A percentile compares a stretch with the other conserved stretches of the same genome.
Evolutionary conservation across 2,329 filamentous ascomycete genomes (phyloP).

Genomic region (Aureobasidium pullulans): DNA sequence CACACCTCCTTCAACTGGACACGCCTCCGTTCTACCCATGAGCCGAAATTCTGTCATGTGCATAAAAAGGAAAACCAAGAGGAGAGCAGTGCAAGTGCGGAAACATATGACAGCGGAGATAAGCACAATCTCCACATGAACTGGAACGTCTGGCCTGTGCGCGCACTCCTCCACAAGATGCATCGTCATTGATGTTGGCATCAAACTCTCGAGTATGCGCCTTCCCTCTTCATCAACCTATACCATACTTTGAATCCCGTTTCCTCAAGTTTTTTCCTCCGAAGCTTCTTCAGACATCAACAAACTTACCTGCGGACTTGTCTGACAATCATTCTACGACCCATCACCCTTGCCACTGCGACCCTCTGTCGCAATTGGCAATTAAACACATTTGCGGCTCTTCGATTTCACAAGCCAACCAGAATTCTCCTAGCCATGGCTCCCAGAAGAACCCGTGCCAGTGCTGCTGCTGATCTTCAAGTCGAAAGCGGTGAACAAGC

Average conservation of each 20-base stretch:
- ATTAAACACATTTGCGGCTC: background rate
- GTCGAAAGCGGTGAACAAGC: constrained; percentile 29
- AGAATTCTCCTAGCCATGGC: constrained; percentile 8
- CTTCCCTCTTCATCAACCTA: background rate
- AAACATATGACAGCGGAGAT: background rate
- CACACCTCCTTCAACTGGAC: too few species aligned
- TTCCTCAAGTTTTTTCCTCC: background rate
- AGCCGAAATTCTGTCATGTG: too few species aligned
- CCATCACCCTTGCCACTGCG: background rate
- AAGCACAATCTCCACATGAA: background rate
- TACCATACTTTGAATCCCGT: background rate
- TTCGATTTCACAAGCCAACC: background rate
- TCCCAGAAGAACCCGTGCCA: constrained; percentile 16
- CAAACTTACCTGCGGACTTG: background rate
- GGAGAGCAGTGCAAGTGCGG: background rate
- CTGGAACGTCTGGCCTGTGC: background rate
- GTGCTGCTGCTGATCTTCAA: constrained; percentile 11
- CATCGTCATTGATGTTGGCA: constrained; percentile 6
- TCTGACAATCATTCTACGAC: background rate
- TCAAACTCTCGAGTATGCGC: background rate
- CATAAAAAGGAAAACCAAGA: background rate
- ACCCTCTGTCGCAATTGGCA: constrained; percentile 6
- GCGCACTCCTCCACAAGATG: background rate
- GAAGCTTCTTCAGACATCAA: too few species aligned
- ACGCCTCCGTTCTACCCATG: too few species aligned